Base-by-base conservation (phyloP, 306 rosid species). In the Argentina anserina region DNA sequence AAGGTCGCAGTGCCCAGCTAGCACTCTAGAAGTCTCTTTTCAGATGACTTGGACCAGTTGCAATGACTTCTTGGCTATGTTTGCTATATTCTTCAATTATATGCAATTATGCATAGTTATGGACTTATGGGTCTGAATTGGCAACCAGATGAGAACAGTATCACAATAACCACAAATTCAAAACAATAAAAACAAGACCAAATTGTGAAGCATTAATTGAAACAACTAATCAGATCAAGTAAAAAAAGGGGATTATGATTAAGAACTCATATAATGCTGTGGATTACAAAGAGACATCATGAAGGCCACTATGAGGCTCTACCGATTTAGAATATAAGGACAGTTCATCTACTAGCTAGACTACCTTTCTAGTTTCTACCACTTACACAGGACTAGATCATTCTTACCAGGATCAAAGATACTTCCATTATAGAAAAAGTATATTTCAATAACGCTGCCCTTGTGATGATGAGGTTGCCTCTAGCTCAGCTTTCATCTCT, bases 271-370 rank as follows among this genome's bases (percentile, higher is more conserved):
- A 28, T 45, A 46, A 46, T 31, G 23, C 18, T 18, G 72, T 33
- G 72, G 62, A 43, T 37, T 75, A 33, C 68, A 50, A 25, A 29
- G 53, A 71, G 78, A 55, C 41, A 69, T 58, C 53, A 47, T 71
- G 65, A 41, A 60, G 68, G 73, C 67, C 36, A 37, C 17, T 15
- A 10, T 47, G 53, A 55, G 15, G 13, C 61, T 68, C 49, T 36
- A 55, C 34, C 39, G 49, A 69, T 74, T 50, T 39, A 72, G 47
- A 28, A 67, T 58, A 17, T 29, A 39, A 36, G 69, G 33, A 64
- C 69, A 39, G 20, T 53, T 79, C 23, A 79, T 53, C 68, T 20
- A 41, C 74, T 66, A 41, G 70, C 74, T 66, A 41, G 70, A 66
- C 36, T 40, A 55, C 9, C 63, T 6, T n/a, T n/a, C n/a, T n/a